phyloP scores from a whole-genome alignment of 1,139 yeast genomes.

The Geotrichum australiense region DNA sequence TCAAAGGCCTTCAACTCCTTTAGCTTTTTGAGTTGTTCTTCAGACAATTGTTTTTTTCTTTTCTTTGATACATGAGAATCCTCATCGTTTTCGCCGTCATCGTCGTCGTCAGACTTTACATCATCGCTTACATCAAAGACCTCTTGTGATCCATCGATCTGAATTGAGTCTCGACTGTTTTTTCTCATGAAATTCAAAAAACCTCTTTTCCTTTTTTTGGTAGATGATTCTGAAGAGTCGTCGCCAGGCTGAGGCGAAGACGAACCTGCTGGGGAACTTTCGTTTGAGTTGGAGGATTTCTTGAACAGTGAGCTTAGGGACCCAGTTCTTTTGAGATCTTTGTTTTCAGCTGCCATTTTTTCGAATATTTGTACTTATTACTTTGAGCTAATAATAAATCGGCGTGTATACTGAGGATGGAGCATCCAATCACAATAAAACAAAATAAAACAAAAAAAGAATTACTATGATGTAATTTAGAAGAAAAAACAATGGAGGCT shows the following conservation, averaged over 20 bases:
- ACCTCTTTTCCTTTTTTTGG: conserved; percentile 8
- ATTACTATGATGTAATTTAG: no score
- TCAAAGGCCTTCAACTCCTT: conserved; percentile 19
- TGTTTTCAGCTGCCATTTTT: not conserved
- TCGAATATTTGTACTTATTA: no score
- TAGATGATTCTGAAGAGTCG: not conserved
- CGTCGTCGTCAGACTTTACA: conserved; percentile 7
- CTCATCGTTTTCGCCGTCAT: conserved; percentile 5
- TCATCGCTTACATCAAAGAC: conserved; percentile 8
- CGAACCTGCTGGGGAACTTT: conserved; percentile 2
- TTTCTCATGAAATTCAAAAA: conserved; percentile 8
- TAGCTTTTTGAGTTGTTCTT: conserved; percentile 19
- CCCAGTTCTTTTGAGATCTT: conserved; percentile 7
- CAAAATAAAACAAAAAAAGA: no score
- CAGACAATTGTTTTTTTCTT: conserved; percentile 9
- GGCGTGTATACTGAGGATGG: no score
- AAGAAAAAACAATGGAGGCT: no score
- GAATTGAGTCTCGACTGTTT: not conserved
- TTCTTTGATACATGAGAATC: conserved; percentile 10
- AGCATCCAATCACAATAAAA: no score
- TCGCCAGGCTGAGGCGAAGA: not conserved
- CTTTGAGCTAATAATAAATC: no score
- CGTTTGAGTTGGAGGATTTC: not conserved
- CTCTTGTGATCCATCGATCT: not conserved
- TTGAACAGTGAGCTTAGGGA: conserved; percentile 12